Evolutionary conservation across 2,329 filamentous ascomycete species (phyloP).

Genomic region (Cadophora gregata): DNA sequence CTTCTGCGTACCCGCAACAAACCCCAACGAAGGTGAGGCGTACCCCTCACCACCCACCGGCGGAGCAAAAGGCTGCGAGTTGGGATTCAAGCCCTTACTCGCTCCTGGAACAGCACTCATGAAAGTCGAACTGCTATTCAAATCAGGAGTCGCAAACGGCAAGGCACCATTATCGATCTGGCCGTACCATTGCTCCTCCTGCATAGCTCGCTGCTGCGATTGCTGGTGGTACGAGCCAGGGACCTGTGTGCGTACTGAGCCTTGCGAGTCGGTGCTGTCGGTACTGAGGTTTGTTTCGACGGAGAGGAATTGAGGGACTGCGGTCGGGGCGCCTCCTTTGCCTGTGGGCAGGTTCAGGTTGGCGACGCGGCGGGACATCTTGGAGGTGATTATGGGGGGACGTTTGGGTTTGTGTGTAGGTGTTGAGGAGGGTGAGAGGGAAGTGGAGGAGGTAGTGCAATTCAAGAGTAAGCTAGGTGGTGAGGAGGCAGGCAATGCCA

Average conservation of each 20-base stretch:
- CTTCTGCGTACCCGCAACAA: not conserved
- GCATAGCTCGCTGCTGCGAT: conserved; percentile 11
- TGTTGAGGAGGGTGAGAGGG: conserved; percentile 1
- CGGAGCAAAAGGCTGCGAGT: conserved; percentile 17
- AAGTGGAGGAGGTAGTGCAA: not conserved
- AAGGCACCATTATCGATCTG: conserved; percentile 13
- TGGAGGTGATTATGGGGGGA: not conserved
- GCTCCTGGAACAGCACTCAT: not conserved
- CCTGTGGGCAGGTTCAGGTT: conserved; percentile 14
- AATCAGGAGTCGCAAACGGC: not conserved
- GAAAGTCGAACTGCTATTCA: conserved; percentile 11
- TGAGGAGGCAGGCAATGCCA: not conserved
- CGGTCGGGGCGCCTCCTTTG: not conserved
- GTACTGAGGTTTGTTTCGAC: conserved; percentile 12
- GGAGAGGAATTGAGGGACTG: conserved; percentile 10
- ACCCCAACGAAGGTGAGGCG: not conserved
- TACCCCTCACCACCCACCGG: not conserved
- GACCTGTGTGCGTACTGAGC: conserved; percentile 38
- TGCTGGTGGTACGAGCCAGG: conserved; percentile 35
- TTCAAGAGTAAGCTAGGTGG: not conserved
- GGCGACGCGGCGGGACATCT: conserved; percentile 8
- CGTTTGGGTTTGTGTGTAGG: conserved; percentile 4
- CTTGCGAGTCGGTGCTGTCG: conserved; percentile 32
- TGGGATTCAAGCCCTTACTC: conserved; percentile 14
- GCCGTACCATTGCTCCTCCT: not conserved